These are phyloP conservation scores for Gossypium australe DNA, from an alignment of 345 rosid genomes.

Conservation along the genomic window DNA sequence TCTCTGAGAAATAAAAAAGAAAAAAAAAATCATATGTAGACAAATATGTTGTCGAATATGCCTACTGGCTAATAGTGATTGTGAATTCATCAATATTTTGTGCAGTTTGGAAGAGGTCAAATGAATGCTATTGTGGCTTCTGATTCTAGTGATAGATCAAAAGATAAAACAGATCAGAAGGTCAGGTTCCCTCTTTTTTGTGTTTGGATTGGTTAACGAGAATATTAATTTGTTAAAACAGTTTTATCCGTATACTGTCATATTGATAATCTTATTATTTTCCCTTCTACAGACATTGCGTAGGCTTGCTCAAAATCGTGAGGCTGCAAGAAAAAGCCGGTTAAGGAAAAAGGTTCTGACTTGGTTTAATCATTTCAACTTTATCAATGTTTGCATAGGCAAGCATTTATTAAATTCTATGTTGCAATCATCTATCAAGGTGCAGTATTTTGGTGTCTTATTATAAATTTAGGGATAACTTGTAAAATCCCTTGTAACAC, in stretches of 20 bases:
- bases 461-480: not conserved
- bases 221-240: not conserved
- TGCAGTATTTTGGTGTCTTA: not conserved
- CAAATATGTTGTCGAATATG: not conserved
- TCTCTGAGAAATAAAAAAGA: not conserved
- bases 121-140: slow-evolving; percentile 39
- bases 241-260: not conserved
- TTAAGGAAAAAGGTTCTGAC: slow-evolving; percentile 72
- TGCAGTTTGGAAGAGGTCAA: slow-evolving; percentile 70
- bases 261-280: not conserved
- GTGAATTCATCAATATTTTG: not conserved
- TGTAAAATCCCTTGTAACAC: not conserved
- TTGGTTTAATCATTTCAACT: slow-evolving; percentile 1
- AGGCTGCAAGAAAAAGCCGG: slow-evolving; percentile 96
- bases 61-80: not conserved
- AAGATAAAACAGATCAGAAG: slow-evolving; percentile 88
- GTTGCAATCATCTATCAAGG: not conserved
- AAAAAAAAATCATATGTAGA: not conserved
- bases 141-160: slow-evolving; percentile 88
- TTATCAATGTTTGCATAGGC: not conserved
- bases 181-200: slow-evolving; percentile 21
- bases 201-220: not conserved
- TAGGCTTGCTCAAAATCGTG: slow-evolving; percentile 98
- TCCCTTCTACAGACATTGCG: slow-evolving; percentile 57
- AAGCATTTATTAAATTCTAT: not conserved